These are phyloP conservation scores for Cryptomeria japonica DNA, from an alignment of 75 land plant genomes.

Conservation along the genomic window DNA sequence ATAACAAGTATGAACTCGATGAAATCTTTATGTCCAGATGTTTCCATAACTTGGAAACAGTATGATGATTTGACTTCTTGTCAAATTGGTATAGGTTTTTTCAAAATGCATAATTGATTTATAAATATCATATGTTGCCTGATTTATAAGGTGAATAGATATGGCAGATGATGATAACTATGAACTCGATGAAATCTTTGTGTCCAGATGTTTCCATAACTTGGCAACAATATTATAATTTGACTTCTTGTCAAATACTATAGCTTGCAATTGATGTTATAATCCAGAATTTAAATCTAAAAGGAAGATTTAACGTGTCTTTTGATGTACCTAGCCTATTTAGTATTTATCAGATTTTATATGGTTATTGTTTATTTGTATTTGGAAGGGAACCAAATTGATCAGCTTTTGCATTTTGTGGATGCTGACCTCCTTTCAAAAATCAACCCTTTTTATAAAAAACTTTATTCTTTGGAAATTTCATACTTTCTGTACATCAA, in stretches of 20 bases:
- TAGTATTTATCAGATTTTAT: background rate
- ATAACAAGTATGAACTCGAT: background rate
- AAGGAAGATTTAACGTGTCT: background rate
- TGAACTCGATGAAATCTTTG: background rate
- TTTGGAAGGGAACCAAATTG: background rate
- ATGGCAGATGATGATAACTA: background rate
- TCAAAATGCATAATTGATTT: background rate
- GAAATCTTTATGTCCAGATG: background rate
- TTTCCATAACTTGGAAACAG: background rate
- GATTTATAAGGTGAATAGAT: background rate
- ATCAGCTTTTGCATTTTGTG: background rate
- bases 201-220: background rate
- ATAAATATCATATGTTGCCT: background rate
- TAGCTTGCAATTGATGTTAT: background rate
- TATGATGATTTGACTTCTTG: background rate
- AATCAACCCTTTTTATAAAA: background rate
- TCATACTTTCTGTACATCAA: too few relatives aligned
- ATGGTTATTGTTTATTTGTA: background rate
- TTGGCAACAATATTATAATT: background rate
- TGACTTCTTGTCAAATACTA: background rate
- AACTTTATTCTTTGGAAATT: too few relatives aligned
- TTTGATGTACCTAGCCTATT: background rate
- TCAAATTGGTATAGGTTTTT: constrained; percentile 33
- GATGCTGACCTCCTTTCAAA: background rate
- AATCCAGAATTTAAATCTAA: background rate